Base-by-base conservation (phyloP, 371 early-diverging fungal species). In the Rhizomucor pusillus region DNA sequence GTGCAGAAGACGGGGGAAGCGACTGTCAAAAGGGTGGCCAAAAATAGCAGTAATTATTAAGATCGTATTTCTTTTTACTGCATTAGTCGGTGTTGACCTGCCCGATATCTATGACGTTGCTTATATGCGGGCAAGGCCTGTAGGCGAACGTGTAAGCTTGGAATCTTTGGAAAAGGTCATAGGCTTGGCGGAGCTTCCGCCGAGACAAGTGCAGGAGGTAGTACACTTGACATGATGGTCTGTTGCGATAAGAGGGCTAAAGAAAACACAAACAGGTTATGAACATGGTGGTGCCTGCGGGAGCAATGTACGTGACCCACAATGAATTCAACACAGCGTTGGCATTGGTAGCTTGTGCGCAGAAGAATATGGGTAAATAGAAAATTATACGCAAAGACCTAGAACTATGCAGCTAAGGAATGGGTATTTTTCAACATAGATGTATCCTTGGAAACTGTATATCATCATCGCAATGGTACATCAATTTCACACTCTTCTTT, bases 261-360 rank as follows among this genome's bases (percentile, higher is more conserved):
- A 18, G 34, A 2, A 14, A 5, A 33, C 22, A 43, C n/a, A 20
- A n/a, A 37, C 48, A 77, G 72, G 65, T 72, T 33, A 39, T 69
- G 16, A 61, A 62, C 44, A 63, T 75, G 12, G 79, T 75, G 3
- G 73, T 75, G 5, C 67, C 79, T 34, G 69, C 76, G 9, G 81
- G 74, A 35, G 63, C 73, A 1, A 69, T 75, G 29, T 73, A 79
- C 52, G 71, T 85, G 47, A 82, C 81, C 25, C 81, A 76, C 24
- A 71, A 78, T 40, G 90, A 87, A 65, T 88, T 89, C 60, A 83
- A 88, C 52, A 69, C 84, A 41, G 84, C 85, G 3, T 59, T 90
- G 41, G 89, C 89, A 1, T 68, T 90, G 37, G 66, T 84, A 3
- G 88, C 84, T 19, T 74, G 89, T 56, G 89, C 88, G 5, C 92